Base-by-base conservation (phyloP, 2,329 filamentous ascomycete species). In the Penicillium fuscoglaucum region DNA sequence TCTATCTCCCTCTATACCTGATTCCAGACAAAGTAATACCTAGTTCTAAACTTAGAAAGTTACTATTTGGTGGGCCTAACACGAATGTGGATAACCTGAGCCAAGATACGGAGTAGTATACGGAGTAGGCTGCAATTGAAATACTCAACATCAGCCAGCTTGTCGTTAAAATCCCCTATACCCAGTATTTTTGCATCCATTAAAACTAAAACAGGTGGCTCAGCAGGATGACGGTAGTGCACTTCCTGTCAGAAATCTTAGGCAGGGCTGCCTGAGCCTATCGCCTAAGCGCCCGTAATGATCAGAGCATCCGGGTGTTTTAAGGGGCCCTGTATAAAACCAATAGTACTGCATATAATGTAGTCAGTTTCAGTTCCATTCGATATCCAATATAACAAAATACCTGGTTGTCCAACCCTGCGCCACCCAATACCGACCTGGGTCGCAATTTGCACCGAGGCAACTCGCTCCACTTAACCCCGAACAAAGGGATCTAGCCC, bases 361-460 rank as follows among this genome's bases (percentile, higher is more conserved):
- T 17, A 47, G 45, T 21, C 12, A 29, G n/a, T 33, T 33, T 31
- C 26, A 21, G n/a, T 31, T 46, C 17, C 7, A 33, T 47, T 13
- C 2, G 17, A 9, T 33, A 12, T 19, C 48, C 35, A 41, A 40
- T 51, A 19, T 37, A 26, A 29, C 5, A 41, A 51, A 41, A 8
- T n/a, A 17, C 21, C 15, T 6, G 19, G 31, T 28, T 37, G 13
- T n/a, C 15, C 2, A 41, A 51, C 24, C 10, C 17, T 47, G 41
- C 35, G 28, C 19, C 26, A 45, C 28, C 37, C 9, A 45, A 21
- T 47, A 31, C 28, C 24, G 5, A 37, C 13, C 43, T n/a, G 24
- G 52, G 44, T 55, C 52, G 52, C 44, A 48, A n/a, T 31, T 46
- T 21, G 13, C 24, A 28, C 15, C 29, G 4, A 55, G 52, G 52